Conservation (phyloP, 306 rosid species). For the Cucumis sativus region Cucumber_9930_V3 NC_026657.2:20298001-20298500, state of each 20-base stretch:
- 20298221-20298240: not conserved
- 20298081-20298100: no score
- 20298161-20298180: not conserved
- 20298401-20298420: not conserved
- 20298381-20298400: not conserved
- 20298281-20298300: not conserved
- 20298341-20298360: not conserved
- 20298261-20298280: not conserved
- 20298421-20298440: constrained; percentile 1
- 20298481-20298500: not conserved
- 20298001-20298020: no score
- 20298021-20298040: no score
- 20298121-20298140: not conserved
- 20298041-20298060: no score
- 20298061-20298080: no score
- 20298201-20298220: not conserved
- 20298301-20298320: constrained; percentile 10
- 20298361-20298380: not conserved
- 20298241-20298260: not conserved
- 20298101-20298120: no score
- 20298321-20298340: constrained; percentile 2
- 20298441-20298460: not conserved
- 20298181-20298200: not conserved
- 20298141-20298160: not conserved
- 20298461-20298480: not conserved